These are phyloP conservation scores for Aciculosporium take DNA, from an alignment of 2,329 filamentous ascomycete genomes.

Conservation along the genomic window DNA sequence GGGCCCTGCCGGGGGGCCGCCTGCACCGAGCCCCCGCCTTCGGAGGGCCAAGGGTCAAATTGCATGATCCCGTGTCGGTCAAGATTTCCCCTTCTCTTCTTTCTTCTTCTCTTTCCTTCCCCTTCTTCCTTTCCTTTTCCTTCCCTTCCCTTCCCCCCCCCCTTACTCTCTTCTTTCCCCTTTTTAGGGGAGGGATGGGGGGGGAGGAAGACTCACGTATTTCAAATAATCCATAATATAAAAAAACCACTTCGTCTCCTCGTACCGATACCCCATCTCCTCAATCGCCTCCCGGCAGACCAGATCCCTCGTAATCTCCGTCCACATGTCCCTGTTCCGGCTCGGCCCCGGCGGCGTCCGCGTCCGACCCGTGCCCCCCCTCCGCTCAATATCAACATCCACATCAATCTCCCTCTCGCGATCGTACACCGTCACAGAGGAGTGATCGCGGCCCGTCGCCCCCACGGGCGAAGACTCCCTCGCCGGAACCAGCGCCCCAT, in stretches of 20 bases:
- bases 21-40: too few relatives aligned
- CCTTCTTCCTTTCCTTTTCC: too few relatives aligned
- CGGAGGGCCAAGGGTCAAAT: too few relatives aligned
- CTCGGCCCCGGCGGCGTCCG: constrained; percentile 28
- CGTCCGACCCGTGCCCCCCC: too few relatives aligned
- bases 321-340: constrained; percentile 72
- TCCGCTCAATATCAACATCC: constrained; percentile 39
- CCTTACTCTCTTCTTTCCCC: too few relatives aligned
- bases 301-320: constrained; percentile 88
- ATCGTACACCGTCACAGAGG: constrained; percentile 33
- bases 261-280: constrained; percentile 69
- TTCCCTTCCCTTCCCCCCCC: too few relatives aligned
- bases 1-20: too few relatives aligned
- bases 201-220: constrained; percentile 75
- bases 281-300: constrained; percentile 80
- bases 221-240: constrained; percentile 83
- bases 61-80: too few relatives aligned
- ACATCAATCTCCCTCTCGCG: constrained; percentile 36
- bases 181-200: too few relatives aligned
- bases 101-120: neutral
- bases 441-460: constrained; percentile 20
- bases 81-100: too few relatives aligned
- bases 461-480: constrained; percentile 14
- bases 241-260: constrained; percentile 80
- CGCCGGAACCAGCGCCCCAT: constrained; percentile 23